Evolutionary conservation across 139 green algal genomes (phyloP).

Genomic region (Asterochloris erici): DNA sequence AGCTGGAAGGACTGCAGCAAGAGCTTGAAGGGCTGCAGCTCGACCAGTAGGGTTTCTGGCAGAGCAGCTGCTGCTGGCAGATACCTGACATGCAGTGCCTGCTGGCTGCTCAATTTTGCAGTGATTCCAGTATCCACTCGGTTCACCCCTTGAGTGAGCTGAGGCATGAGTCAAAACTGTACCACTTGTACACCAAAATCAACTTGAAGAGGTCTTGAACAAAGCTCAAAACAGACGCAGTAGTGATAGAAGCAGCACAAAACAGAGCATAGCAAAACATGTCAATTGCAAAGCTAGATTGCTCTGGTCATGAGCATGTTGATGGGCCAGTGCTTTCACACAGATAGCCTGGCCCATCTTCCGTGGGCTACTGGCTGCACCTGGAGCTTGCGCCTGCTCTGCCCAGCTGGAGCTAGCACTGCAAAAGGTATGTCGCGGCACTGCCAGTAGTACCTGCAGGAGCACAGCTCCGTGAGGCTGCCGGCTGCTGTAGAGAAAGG

Average conservation of each 20-base stretch:
- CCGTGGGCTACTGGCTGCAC: not conserved
- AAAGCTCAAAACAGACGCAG: too few relatives aligned
- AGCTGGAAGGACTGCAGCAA: constrained; percentile 1
- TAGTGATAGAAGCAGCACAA: too few relatives aligned
- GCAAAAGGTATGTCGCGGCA: constrained; percentile 13
- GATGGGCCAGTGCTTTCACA: too few relatives aligned
- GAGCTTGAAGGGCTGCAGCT: not conserved
- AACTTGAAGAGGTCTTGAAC: too few relatives aligned
- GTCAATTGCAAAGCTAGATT: too few relatives aligned
- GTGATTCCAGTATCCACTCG: too few relatives aligned
- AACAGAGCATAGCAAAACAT: too few relatives aligned
- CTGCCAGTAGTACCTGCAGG: constrained; percentile 3
- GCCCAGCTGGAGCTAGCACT: not conserved
- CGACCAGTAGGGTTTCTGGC: not conserved
- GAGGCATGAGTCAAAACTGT: too few relatives aligned
- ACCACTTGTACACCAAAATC: too few relatives aligned
- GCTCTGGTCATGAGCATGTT: too few relatives aligned
- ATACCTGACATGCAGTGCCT: not conserved
- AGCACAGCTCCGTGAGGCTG: not conserved
- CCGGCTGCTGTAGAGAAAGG: not conserved
- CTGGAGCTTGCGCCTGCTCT: not conserved
- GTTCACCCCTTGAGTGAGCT: too few relatives aligned
- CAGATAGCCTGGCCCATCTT: not conserved
- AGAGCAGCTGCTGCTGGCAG: not conserved
- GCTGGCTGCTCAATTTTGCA: too few relatives aligned